Conservation (phyloP, 2,329 filamentous ascomycete species). For the Alternaria sp. region DNA sequence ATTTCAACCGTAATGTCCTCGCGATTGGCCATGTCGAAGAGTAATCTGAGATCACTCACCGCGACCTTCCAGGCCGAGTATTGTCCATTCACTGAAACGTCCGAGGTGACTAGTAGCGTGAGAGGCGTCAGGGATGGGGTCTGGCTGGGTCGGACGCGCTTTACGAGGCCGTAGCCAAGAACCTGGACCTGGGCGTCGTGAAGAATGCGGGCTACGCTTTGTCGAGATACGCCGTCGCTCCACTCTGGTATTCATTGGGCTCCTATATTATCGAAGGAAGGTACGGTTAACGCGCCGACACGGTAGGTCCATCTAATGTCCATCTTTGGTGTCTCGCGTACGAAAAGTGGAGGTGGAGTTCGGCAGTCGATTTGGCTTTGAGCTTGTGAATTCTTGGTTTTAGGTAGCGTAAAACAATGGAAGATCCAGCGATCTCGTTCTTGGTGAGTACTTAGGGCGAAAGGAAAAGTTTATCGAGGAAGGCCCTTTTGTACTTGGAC, state of each 20-base stretch:
- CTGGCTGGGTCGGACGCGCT: background rate
- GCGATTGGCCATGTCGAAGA: background rate
- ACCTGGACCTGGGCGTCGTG: background rate
- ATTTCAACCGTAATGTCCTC: background rate
- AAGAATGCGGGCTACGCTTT: background rate
- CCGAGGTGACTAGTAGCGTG: background rate
- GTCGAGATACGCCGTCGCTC: background rate
- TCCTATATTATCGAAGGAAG: background rate
- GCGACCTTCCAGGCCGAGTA: background rate
- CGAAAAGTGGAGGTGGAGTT: background rate
- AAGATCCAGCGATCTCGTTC: background rate
- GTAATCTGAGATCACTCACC: background rate
- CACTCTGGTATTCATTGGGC: background rate
- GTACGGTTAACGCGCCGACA: background rate
- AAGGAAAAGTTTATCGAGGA: too few species aligned
- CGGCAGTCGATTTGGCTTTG: background rate
- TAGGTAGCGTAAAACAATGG: background rate
- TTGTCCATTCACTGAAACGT: background rate
- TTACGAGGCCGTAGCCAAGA: background rate
- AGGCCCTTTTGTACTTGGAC: background rate
- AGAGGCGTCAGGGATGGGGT: background rate
- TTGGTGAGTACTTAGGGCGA: background rate
- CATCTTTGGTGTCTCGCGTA: background rate
- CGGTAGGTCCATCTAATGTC: background rate
- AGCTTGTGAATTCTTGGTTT: background rate